Conservation (phyloP, 1,139 yeast genomes). For the Geotrichum klebahnii region DNA sequence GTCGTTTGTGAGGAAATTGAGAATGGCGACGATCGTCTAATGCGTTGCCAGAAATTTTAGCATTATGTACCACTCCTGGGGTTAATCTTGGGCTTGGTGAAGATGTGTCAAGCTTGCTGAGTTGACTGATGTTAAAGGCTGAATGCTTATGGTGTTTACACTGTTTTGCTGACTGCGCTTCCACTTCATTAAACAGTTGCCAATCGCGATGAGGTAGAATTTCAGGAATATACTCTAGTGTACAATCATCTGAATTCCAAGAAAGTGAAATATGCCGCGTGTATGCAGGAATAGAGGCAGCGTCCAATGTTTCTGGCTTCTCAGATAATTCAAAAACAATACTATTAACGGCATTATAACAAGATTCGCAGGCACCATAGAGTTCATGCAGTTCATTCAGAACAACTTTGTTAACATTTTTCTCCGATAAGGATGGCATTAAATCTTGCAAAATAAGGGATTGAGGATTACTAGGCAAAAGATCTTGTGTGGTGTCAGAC, state of each 20-base stretch:
- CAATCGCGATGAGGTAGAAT: not conserved
- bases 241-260: not conserved
- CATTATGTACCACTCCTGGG: no score
- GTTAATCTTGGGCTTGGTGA: no score
- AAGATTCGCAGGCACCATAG: not conserved
- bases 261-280: conserved; percentile 1
- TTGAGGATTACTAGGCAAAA: no score
- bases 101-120: no score
- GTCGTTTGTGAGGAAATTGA: no score
- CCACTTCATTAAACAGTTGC: not conserved
- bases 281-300: not conserved
- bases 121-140: not conserved
- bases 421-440: not conserved
- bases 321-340: conserved; percentile 1
- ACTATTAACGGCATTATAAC: not conserved
- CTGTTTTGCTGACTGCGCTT: not conserved
- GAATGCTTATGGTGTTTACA: not conserved
- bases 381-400: not conserved
- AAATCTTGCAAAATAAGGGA: not conserved
- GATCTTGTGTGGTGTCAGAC: no score
- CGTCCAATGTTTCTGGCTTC: conserved; percentile 5
- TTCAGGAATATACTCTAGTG: not conserved
- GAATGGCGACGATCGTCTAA: no score
- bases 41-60: no score
- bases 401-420: not conserved